Evolutionary conservation across 2,329 filamentous ascomycete genomes (phyloP).

Genomic region (Camptophora hylomeconis): DNA sequence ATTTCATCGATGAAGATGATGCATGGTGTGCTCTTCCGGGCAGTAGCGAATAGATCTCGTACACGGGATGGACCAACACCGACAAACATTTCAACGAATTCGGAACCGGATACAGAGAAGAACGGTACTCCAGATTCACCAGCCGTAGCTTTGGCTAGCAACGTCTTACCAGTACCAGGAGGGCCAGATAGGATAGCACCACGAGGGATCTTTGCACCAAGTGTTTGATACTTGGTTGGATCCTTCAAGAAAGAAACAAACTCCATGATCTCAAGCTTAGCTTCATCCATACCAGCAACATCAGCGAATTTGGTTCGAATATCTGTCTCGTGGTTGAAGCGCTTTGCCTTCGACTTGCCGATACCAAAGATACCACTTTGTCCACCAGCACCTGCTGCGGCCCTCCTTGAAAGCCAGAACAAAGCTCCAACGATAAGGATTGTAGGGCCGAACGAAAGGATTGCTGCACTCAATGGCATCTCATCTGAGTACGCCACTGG

Average conservation of each 20-base stretch:
- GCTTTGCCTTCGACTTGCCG: constrained; percentile 87
- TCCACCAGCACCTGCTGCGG: constrained; percentile 52
- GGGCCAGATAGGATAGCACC: constrained; percentile 95
- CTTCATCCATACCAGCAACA: constrained; percentile 95
- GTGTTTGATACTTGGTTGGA: constrained; percentile 78
- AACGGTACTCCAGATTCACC: constrained; percentile 95
- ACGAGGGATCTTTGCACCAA: constrained; percentile 94
- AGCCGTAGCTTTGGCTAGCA: constrained; percentile 92
- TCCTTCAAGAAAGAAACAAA: constrained; percentile 96
- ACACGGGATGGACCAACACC: constrained; percentile 95
- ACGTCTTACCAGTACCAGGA: constrained; percentile 93
- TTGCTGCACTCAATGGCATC: constrained; percentile 55
- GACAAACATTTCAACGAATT: constrained; percentile 99
- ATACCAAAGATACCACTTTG: constrained; percentile 83
- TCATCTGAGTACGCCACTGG: constrained; percentile 79
- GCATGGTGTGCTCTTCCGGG: constrained; percentile 89
- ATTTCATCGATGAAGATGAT: constrained; percentile 99
- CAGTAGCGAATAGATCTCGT: constrained; percentile 84
- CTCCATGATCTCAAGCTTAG: constrained; percentile 97
- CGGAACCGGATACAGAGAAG: constrained; percentile 95
- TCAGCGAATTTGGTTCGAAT: constrained; percentile 96
- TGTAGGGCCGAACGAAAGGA: constrained; percentile 77
- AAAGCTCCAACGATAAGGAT: constrained; percentile 73
- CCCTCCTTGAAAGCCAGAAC: constrained; percentile 65
- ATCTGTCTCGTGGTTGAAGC: constrained; percentile 93